These are phyloP conservation scores for Takashimella tepidaria DNA, from an alignment of 1,284 basidiomycete species.

Conservation along the genomic window DNA sequence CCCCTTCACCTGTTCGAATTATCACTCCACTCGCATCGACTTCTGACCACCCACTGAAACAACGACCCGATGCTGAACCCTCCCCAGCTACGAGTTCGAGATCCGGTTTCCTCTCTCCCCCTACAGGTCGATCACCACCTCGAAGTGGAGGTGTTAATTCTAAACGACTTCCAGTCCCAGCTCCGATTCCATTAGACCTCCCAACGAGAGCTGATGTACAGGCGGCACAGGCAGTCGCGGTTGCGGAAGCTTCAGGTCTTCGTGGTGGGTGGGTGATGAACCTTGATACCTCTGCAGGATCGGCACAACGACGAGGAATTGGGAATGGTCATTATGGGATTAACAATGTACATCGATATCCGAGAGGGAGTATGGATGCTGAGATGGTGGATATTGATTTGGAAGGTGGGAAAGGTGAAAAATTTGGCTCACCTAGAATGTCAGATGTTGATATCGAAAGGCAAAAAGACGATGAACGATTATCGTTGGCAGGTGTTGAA, in stretches of 20 bases:
- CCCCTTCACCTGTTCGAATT: constrained; percentile 29
- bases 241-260: constrained; percentile 42
- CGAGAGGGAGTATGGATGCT: constrained; percentile 17
- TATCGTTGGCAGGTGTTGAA: constrained; percentile 30
- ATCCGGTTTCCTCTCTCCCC: constrained; percentile 39
- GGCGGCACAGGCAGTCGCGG: constrained; percentile 46
- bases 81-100: constrained; percentile 4
- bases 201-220: constrained; percentile 49
- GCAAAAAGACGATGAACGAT: constrained; percentile 33
- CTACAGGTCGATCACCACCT: constrained; percentile 25
- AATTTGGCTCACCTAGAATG: constrained; percentile 35
- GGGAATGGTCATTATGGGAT: too few species aligned
- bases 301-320: constrained; percentile 16
- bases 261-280: constrained; percentile 50
- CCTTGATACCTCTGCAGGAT: constrained; percentile 28
- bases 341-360: neutral
- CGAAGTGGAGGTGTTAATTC: neutral
- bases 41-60: constrained; percentile 33
- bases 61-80: neutral
- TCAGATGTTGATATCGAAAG: constrained; percentile 23
- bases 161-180: constrained; percentile 23
- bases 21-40: constrained; percentile 30
- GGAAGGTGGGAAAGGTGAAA: constrained; percentile 41
- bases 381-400: constrained; percentile 50
- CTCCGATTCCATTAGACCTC: constrained; percentile 40